These are phyloP conservation scores for Tolypocladium paradoxum DNA, from an alignment of 2,329 filamentous ascomycete species.

Conservation along the genomic window DNA sequence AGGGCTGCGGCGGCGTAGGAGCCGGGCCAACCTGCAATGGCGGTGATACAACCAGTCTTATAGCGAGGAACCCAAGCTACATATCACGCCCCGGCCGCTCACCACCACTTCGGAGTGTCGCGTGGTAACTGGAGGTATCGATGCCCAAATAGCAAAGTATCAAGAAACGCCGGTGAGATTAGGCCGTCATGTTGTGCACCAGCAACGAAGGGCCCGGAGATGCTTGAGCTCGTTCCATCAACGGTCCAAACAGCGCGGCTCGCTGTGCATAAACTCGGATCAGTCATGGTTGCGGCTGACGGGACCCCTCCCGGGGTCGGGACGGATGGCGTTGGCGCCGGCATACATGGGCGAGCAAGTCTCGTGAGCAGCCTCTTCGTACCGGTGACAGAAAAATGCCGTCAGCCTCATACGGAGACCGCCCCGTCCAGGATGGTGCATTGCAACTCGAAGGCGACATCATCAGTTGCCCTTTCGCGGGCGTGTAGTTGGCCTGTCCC, in stretches of 20 bases:
- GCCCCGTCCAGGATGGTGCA: background rate
- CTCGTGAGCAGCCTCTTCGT: conserved; percentile 4
- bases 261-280: background rate
- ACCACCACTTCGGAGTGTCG: background rate
- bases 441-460: background rate
- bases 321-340: background rate
- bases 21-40: background rate
- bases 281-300: background rate
- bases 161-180: conserved; percentile 8
- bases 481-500: background rate
- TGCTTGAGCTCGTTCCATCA: background rate
- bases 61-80: background rate
- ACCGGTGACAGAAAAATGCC: background rate
- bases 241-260: background rate
- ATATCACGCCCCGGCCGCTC: conserved; percentile 9
- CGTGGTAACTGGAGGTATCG: conserved; percentile 3
- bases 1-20: background rate
- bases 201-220: background rate
- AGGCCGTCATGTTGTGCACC: conserved; percentile 11
- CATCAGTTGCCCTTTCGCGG: background rate
- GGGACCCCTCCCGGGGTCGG: background rate
- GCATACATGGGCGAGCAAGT: conserved; percentile 5
- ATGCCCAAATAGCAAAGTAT: conserved; percentile 12
- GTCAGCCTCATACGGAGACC: background rate
- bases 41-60: background rate